A percentile compares a stretch with the other conserved stretches of the same genome.
Conservation (phyloP, 352 stramenopile genomes). For the Halophytophthora batemanensis region DNA sequence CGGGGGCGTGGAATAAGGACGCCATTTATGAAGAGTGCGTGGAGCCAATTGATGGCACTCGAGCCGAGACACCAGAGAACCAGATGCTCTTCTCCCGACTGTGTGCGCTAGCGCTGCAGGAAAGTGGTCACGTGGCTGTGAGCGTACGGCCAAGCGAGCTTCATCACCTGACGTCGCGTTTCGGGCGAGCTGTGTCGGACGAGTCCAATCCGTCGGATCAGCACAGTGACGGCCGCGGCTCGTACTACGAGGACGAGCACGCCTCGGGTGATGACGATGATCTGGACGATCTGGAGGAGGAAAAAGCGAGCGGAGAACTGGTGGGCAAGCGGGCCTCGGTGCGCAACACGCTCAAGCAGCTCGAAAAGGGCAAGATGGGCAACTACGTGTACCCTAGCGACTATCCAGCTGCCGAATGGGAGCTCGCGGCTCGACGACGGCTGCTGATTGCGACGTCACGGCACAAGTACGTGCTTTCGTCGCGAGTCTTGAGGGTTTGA, state of each 20-base stretch:
- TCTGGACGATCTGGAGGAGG: constrained; percentile 22
- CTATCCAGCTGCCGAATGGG: constrained; percentile 48
- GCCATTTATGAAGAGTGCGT: constrained; percentile 52
- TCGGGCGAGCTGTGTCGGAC: constrained; percentile 36
- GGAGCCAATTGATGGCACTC: constrained; percentile 34
- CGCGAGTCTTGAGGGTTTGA: background rate
- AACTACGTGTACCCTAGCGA: constrained; percentile 74
- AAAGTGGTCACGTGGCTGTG: constrained; percentile 28
- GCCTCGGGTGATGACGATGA: constrained; percentile 35
- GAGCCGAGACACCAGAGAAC: constrained; percentile 45
- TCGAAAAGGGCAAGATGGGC: constrained; percentile 54
- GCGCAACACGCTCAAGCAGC: constrained; percentile 53
- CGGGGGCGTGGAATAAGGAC: constrained; percentile 23
- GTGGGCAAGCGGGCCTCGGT: constrained; percentile 16
- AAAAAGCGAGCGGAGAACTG: constrained; percentile 12
- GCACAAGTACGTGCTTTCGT: constrained; percentile 50
- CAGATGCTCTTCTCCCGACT: constrained; percentile 66
- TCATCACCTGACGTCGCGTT: constrained; percentile 18
- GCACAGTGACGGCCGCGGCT: constrained; percentile 38
- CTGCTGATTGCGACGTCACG: constrained; percentile 66
- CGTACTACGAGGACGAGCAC: constrained; percentile 29
- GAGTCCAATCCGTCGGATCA: constrained; percentile 38
- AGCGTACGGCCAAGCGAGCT: constrained; percentile 26
- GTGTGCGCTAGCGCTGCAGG: constrained; percentile 49
- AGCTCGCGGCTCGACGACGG: constrained; percentile 48